Conservation (phyloP, 2,329 filamentous ascomycete genomes). For the Didymella glomerata region DNA sequence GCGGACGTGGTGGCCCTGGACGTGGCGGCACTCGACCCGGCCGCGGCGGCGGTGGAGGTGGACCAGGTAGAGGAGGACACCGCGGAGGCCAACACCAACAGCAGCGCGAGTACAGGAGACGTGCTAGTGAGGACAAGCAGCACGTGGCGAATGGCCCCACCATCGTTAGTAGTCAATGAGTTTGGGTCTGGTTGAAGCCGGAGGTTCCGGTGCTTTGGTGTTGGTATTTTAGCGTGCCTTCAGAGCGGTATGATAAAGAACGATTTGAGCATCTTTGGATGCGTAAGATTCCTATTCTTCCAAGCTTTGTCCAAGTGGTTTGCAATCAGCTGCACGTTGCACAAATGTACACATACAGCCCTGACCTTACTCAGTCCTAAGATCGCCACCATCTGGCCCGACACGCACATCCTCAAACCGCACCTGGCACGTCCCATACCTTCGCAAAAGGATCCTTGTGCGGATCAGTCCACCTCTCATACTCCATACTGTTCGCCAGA, state of each 20-base stretch:
- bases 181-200: constrained; percentile 2
- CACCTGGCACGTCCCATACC: constrained; percentile 31
- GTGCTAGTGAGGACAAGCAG: constrained; percentile 15
- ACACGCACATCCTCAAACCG: background rate
- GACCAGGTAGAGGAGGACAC: constrained; percentile 11
- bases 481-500: constrained; percentile 63
- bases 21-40: constrained; percentile 15
- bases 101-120: constrained; percentile 14
- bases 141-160: constrained; percentile 16
- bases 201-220: constrained; percentile 13
- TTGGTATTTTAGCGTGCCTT: constrained; percentile 12
- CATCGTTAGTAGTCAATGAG: constrained; percentile 20
- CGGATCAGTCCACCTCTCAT: constrained; percentile 61
- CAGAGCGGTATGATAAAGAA: background rate
- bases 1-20: constrained; percentile 30
- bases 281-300: background rate
- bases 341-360: background rate
- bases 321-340: background rate
- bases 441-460: constrained; percentile 64
- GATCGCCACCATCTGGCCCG: too few relatives aligned
- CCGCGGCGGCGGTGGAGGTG: constrained; percentile 11
- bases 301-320: background rate
- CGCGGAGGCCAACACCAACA: constrained; percentile 17
- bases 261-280: background rate
- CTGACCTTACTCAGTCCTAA: background rate